Evolutionary conservation across 305 asterid genomes (phyloP).

Genomic region (Solanum chacoense): DNA sequence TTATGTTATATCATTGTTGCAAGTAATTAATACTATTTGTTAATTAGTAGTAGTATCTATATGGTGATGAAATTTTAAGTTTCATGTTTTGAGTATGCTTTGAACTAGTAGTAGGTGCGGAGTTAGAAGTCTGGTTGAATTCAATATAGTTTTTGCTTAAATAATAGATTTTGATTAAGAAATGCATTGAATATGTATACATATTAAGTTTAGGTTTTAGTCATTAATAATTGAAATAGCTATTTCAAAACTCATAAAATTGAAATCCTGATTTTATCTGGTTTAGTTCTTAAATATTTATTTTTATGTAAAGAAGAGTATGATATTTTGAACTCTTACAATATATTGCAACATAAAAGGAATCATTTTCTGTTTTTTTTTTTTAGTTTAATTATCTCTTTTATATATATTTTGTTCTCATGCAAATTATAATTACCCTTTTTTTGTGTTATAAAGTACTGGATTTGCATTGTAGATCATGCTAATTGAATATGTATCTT

Average conservation of each 20-base stretch:
- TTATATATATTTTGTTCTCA: neutral
- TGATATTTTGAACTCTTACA: neutral
- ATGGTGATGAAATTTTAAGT: neutral
- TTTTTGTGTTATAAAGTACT: neutral
- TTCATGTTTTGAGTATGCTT: neutral
- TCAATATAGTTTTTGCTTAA: too few species aligned
- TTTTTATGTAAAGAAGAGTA: neutral
- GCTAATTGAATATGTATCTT: neutral
- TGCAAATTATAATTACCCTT: neutral
- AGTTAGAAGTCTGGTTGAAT: neutral
- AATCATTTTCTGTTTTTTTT: neutral
- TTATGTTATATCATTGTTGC: neutral
- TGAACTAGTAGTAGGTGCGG: neutral
- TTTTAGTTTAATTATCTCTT: neutral
- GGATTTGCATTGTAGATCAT: neutral
- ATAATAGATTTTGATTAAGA: neutral
- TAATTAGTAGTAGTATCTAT: neutral
- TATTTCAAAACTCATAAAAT: too few species aligned
- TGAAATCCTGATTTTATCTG: too few species aligned
- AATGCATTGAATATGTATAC: too few species aligned
- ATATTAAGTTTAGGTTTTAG: too few species aligned
- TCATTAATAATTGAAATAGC: too few species aligned
- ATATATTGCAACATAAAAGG: neutral
- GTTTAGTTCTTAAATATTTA: neutral
- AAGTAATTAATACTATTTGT: neutral